phyloP scores from a whole-genome alignment of 352 stramenopile genomes.

The Globisporangium acanthophoron region DNA sequence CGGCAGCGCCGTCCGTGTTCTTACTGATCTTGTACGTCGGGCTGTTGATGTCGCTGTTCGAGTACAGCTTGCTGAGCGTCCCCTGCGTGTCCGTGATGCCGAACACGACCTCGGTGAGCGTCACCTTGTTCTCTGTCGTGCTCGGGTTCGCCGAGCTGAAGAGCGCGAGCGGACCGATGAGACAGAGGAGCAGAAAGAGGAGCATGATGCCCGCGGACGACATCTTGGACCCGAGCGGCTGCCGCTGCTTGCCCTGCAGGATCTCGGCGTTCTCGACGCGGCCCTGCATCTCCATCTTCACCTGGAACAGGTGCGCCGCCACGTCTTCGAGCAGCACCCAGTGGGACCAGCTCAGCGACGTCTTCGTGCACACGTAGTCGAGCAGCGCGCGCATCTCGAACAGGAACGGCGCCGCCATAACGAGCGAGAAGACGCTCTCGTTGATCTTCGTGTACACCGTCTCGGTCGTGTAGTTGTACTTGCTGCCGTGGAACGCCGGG shows the following conservation, averaged over 20 bases:
- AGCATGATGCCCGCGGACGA: constrained; percentile 72
- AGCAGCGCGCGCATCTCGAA: constrained; percentile 85
- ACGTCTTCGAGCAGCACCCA: constrained; percentile 85
- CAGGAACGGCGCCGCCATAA: constrained; percentile 80
- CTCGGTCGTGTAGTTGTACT: constrained; percentile 65
- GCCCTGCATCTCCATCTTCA: constrained; percentile 78
- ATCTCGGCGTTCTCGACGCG: constrained; percentile 60
- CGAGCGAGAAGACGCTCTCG: constrained; percentile 65
- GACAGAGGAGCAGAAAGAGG: constrained; percentile 67
- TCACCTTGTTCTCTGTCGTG: constrained; percentile 67
- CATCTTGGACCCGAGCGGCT: constrained; percentile 64
- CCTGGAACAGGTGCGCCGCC: constrained; percentile 65
- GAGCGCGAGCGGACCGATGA: constrained; percentile 69
- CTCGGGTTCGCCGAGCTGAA: constrained; percentile 87
- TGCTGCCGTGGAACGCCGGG: constrained; percentile 72
- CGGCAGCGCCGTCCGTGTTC: constrained; percentile 64
- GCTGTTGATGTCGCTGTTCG: constrained; percentile 69
- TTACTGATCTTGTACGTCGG: constrained; percentile 55
- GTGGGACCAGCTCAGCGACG: constrained; percentile 71
- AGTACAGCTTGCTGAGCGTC: constrained; percentile 73
- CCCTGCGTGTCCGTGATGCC: constrained; percentile 70
- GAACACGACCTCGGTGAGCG: constrained; percentile 52
- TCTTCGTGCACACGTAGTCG: constrained; percentile 86
- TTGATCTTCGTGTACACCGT: constrained; percentile 40
- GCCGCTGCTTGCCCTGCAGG: constrained; percentile 74